These are phyloP conservation scores for Cladosporium colombiae DNA, from an alignment of 2,329 filamentous ascomycete species.

Conservation along the genomic window DNA sequence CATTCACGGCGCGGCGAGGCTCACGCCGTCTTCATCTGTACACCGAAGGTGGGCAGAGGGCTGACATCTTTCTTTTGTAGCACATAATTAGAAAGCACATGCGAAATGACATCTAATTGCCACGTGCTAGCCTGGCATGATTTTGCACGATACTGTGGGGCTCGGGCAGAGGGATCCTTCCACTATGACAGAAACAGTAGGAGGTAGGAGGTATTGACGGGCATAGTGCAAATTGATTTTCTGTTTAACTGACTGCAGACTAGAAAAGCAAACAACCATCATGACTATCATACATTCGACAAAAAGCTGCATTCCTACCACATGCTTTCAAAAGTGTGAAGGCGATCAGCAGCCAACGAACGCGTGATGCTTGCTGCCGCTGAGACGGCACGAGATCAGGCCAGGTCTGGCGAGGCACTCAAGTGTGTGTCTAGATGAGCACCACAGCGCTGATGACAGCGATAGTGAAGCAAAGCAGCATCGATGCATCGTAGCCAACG, in stretches of 20 bases:
- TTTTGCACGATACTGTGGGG: not conserved
- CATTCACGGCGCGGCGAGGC: not conserved
- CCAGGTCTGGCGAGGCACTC: not conserved
- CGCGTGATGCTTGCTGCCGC: not conserved
- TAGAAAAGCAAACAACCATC: not conserved
- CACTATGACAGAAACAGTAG: not conserved
- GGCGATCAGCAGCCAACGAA: constrained; percentile 11
- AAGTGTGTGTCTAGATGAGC: constrained; percentile 21
- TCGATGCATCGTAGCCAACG: constrained; percentile 19
- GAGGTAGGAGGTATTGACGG: not conserved
- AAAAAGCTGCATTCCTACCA: constrained; percentile 16
- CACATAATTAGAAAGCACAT: not conserved
- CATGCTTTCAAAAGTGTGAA: constrained; percentile 18
- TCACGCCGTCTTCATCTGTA: constrained; percentile 12
- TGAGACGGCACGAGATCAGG: not conserved
- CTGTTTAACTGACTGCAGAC: constrained; percentile 9
- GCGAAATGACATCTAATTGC: not conserved
- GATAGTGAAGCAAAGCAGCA: constrained; percentile 24
- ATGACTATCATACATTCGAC: constrained; percentile 15
- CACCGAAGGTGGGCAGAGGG: not conserved
- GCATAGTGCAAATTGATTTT: constrained; percentile 11
- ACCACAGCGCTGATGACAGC: constrained; percentile 25
- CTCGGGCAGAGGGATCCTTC: not conserved
- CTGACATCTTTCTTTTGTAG: not conserved
- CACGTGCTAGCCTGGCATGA: not conserved